Evolutionary conservation across 2,329 filamentous ascomycete species (phyloP).

Genomic region (Cryoendolithus antarcticus): DNA sequence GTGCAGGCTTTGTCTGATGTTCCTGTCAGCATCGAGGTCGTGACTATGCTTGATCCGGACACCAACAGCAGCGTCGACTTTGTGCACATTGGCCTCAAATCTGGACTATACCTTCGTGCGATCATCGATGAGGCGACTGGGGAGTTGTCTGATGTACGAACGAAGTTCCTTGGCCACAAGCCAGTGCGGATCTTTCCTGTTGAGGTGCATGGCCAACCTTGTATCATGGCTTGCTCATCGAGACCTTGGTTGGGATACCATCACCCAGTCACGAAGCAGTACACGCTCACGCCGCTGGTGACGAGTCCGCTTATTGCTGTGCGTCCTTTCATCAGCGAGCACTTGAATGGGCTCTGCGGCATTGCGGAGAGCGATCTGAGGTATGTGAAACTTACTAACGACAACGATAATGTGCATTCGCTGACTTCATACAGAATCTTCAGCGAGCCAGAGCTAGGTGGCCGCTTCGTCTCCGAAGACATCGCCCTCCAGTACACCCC

Average conservation of each 20-base stretch:
- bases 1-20: constrained; percentile 87
- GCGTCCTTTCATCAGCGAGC: constrained; percentile 93
- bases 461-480: constrained; percentile 75
- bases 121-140: constrained; percentile 92
- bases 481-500: constrained; percentile 85
- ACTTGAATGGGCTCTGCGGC: constrained; percentile 34
- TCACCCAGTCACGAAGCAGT: constrained; percentile 72
- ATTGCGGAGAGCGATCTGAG: constrained; percentile 5
- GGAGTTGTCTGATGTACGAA: constrained; percentile 85
- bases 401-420: neutral
- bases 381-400: neutral
- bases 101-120: constrained; percentile 89
- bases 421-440: constrained; percentile 53
- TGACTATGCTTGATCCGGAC: constrained; percentile 89
- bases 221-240: constrained; percentile 72
- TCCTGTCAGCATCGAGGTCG: constrained; percentile 78
- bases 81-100: constrained; percentile 89
- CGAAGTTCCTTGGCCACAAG: constrained; percentile 86
- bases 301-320: constrained; percentile 72
- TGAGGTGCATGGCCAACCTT: constrained; percentile 67
- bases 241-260: constrained; percentile 94
- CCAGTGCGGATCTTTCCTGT: constrained; percentile 83
- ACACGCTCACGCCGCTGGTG: constrained; percentile 78
- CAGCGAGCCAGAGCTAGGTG: constrained; percentile 72
- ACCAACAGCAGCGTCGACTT: constrained; percentile 81